Evolutionary conservation across 345 rosid genomes (phyloP), one percentile per base, ranked within the genome.

Genomic region (Brassica cretica): DNA sequence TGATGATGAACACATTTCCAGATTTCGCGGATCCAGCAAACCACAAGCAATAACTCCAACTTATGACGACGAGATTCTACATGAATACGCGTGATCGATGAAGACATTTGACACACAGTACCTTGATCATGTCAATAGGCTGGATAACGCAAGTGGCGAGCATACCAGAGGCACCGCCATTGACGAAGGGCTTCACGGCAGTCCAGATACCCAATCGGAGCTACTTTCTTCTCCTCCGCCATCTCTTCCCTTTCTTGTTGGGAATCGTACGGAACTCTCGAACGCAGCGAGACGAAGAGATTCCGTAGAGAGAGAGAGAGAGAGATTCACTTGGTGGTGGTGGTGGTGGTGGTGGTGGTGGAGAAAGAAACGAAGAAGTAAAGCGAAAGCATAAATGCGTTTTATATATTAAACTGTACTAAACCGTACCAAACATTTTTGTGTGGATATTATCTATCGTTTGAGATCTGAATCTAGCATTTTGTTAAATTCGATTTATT

Each of bases 51-150:
- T 7, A 71, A 72, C 51, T 67, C 24, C 0, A 32, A 71, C 62
- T 49, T 5, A 24, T 1, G n/a, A 6, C 9, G 11, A n/a, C 5
- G n/a, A 71, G 80, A 24, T 76, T 14, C 27, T 1, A 62, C 73
- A 71, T 41, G 3, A 25, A n/a, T 1, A 10, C 7, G 19, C 5
- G 4, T 10, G 37, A 76, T 66, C 18, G 11, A 19, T 4, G 51
- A 5, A 53, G 6, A 32, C 21, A 7, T 2, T 61, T 8, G 35
- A 4, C 33, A 0, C 77, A 95, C 99, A 12, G 37, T 80, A 95
- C 99, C 99, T 95, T 95, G 82, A 95, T 75, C 99, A 95, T 95
- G 44, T 95, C 99, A 79, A 95, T 84, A 46, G 99, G 99, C 77
- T 95, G 99, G 82, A 95, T 88, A 81, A 91, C 98, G 82, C 98